A percentile compares a stretch with the other conserved stretches of the same genome.
phyloP scores from a whole-genome alignment of 1,139 yeast genomes.

The Taphrina betulina region DNA sequence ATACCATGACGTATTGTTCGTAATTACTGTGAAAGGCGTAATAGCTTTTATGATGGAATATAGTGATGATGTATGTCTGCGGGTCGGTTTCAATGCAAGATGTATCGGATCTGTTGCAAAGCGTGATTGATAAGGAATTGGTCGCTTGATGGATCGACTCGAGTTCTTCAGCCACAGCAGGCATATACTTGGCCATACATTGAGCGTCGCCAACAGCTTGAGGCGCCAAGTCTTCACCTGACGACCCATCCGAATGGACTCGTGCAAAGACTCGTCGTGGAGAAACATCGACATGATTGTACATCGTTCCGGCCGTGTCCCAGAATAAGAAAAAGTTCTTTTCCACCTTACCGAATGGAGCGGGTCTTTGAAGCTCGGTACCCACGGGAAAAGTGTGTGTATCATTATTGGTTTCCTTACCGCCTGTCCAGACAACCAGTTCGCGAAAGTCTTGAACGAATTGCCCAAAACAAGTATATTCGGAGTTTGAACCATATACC shows the following conservation, averaged over 20 bases:
- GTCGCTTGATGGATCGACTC: slow-evolving; percentile 27
- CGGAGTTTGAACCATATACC: slow-evolving; percentile 18
- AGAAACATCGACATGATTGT: slow-evolving; percentile 12
- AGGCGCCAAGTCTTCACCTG: slow-evolving; percentile 7
- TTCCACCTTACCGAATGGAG: slow-evolving; percentile 11
- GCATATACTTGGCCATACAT: slow-evolving; percentile 12
- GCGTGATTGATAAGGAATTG: slow-evolving; percentile 24
- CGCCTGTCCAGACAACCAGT: slow-evolving; percentile 13
- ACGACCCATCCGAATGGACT: slow-evolving; percentile 19
- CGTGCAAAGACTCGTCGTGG: slow-evolving; percentile 21
- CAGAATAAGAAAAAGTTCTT: slow-evolving; percentile 27
- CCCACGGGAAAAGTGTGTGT: background rate
- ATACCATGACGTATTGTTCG: slow-evolving; percentile 23
- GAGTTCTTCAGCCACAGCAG: background rate
- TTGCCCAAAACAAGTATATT: slow-evolving; percentile 24
- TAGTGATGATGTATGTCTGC: slow-evolving; percentile 18
- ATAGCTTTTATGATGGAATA: slow-evolving; percentile 26
- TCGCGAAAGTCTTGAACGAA: slow-evolving; percentile 14
- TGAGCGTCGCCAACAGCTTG: slow-evolving; percentile 7
- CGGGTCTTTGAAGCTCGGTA: slow-evolving; percentile 29
- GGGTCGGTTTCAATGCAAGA: slow-evolving; percentile 2
- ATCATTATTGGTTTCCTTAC: slow-evolving; percentile 2
- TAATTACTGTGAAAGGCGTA: slow-evolving; percentile 29
- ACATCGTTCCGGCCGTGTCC: background rate
- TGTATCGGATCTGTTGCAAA: slow-evolving; percentile 19